Base-by-base conservation (phyloP, 805 yeast genomes). In the Kodamaea kaohsiungensis region DNA sequence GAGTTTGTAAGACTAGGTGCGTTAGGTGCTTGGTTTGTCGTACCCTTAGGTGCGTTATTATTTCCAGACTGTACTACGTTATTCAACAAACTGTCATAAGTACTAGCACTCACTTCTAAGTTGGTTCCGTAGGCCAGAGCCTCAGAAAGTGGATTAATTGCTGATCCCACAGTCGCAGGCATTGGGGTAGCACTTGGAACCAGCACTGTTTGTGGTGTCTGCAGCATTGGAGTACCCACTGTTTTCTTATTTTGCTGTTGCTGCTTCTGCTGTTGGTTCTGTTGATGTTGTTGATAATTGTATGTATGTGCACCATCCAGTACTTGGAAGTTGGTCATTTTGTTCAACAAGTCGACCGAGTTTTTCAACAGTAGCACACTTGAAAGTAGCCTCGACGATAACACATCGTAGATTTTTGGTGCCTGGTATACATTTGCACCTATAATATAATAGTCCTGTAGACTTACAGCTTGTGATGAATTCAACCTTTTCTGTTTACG, bases 401-500 rank as follows among this genome's bases (percentile, higher is more conserved):
- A 75, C 2, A 92, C 80, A 39, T 88, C 85, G 63, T 85, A 84
- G 0, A 89, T 78, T 15, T 83, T 74, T 0, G 98, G 98, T 0
- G 97, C 87, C 84, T 89, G 93, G 70, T 91, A 95, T 1, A 95
- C 87, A 64, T 90, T 91, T 16, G 96, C 96, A 3, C 97, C 97
- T 42, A 91, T 84, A 47, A 93, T 87, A 68, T 89, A 93, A 70
- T 89, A 93, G 59, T 91, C 96, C 27, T 89, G 84, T 9, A 89
- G 62, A 0, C 86, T 77, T 19, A 76, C 70, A 1, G 80, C 80
- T 35, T 78, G 81, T 10, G 75, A 74, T 6, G 85, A 82, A 37
- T 79, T 72, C 3, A 78, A 57, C 30, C 98, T 73, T 46, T 83
- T 72, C 66, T 93, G 98, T 65, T 92, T 91, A 54, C 96, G 78